These are phyloP conservation scores for Melampsora occidentalis DNA, from an alignment of 1,284 basidiomycete genomes.

Conservation along the genomic window DNA sequence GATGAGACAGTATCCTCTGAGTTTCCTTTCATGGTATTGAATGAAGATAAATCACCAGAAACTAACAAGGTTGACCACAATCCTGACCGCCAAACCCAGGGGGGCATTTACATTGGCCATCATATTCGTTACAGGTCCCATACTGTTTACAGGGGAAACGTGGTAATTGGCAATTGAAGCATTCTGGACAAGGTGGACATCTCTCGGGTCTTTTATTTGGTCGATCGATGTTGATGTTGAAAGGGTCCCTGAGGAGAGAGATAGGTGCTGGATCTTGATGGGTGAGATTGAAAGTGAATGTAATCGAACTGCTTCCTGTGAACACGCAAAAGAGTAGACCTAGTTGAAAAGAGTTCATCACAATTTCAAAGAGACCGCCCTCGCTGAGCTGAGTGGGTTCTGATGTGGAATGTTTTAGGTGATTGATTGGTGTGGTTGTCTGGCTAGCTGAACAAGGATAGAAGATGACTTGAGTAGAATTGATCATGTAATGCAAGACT, in stretches of 20 bases:
- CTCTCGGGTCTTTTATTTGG: constrained; percentile 39
- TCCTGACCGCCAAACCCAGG: constrained; percentile 87
- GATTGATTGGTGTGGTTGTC: too few species aligned
- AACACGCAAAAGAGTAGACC: too few species aligned
- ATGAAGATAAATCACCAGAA: not conserved
- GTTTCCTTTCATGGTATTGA: not conserved
- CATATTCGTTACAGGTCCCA: constrained; percentile 77
- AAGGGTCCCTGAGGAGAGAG: not conserved
- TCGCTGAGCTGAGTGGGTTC: too few species aligned
- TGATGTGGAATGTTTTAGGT: too few species aligned
- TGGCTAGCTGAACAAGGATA: too few species aligned
- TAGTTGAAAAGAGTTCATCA: too few species aligned
- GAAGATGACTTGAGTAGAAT: too few species aligned
- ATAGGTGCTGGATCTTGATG: not conserved
- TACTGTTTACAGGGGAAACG: constrained; percentile 77
- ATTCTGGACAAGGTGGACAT: constrained; percentile 49
- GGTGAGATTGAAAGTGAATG: not conserved
- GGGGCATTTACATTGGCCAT: constrained; percentile 86
- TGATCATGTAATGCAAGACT: too few species aligned
- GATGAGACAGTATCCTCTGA: not conserved
- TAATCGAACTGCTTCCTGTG: too few species aligned
- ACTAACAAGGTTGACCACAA: constrained; percentile 75
- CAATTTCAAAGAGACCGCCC: too few species aligned
- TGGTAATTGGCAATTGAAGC: constrained; percentile 78
- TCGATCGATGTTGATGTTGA: not conserved